Evolutionary conservation across 257 asterid species (phyloP).

Genomic region (Nicotiana tomentosiformis): DNA sequence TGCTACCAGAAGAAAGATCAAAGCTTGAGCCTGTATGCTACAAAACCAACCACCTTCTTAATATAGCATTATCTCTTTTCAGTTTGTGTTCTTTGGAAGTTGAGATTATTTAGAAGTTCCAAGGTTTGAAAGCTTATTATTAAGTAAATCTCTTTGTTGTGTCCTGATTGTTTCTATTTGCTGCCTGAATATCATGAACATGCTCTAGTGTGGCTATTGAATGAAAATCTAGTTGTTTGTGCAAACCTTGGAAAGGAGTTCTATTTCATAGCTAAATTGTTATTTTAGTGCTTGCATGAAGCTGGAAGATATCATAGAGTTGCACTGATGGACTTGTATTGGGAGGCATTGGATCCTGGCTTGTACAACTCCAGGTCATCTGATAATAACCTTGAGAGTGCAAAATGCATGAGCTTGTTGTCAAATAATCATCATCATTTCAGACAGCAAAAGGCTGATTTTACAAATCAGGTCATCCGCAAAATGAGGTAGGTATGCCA

Average conservation of each 20-base stretch:
- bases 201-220: background rate
- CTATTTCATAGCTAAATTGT: slow-evolving; percentile 17
- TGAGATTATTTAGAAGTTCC: background rate
- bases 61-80: background rate
- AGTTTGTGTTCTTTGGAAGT: background rate
- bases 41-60: background rate
- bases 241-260: background rate
- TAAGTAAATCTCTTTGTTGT: background rate
- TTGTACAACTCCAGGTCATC: slow-evolving; percentile 29
- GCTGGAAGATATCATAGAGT: slow-evolving; percentile 58
- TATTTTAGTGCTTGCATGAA: slow-evolving; percentile 64
- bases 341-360: slow-evolving; percentile 62
- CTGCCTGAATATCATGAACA: background rate
- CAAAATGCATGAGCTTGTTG: slow-evolving; percentile 23
- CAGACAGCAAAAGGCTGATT: slow-evolving; percentile 37
- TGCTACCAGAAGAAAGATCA: background rate
- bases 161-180: background rate
- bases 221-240: background rate
- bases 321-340: slow-evolving; percentile 61
- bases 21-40: background rate
- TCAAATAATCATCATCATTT: slow-evolving; percentile 20
- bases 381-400: slow-evolving; percentile 26
- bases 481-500: slow-evolving; percentile 45
- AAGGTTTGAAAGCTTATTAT: background rate
- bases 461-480: slow-evolving; percentile 40